phyloP scores from a whole-genome alignment of 352 stramenopile species.

The Globisporangium mamillatum region DNA sequence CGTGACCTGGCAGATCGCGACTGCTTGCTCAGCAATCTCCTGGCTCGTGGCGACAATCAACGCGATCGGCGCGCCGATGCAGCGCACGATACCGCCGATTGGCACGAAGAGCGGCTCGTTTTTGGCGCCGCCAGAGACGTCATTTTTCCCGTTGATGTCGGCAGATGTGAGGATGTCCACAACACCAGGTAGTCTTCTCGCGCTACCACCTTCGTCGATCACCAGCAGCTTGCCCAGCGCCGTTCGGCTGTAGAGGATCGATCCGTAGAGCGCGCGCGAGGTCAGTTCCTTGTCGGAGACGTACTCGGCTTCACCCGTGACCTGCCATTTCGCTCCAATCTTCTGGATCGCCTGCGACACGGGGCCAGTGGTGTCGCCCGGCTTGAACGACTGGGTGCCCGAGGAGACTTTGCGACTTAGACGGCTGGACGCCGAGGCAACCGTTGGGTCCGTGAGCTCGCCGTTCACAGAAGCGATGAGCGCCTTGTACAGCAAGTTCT shows the following conservation, averaged over 20 bases:
- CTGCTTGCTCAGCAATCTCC: slow-evolving; percentile 77
- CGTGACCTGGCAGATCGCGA: slow-evolving; percentile 66
- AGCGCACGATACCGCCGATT: slow-evolving; percentile 34
- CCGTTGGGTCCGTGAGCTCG: slow-evolving; percentile 16
- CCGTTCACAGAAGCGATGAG: slow-evolving; percentile 61
- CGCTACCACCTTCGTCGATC: slow-evolving; percentile 92
- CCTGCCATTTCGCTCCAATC: slow-evolving; percentile 56
- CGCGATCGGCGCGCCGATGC: slow-evolving; percentile 34
- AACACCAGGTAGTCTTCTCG: slow-evolving; percentile 90
- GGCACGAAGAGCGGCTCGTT: slow-evolving; percentile 45
- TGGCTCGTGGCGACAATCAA: slow-evolving; percentile 39
- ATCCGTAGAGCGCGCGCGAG: slow-evolving; percentile 79
- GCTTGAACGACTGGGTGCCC: slow-evolving; percentile 51
- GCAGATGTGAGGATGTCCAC: slow-evolving; percentile 79
- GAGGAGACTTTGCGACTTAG: slow-evolving; percentile 45
- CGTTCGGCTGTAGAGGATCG: slow-evolving; percentile 80
- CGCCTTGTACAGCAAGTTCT: slow-evolving; percentile 93
- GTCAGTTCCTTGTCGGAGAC: slow-evolving; percentile 42
- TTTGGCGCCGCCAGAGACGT: slow-evolving; percentile 76
- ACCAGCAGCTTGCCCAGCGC: slow-evolving; percentile 89
- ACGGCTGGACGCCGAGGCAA: slow-evolving; percentile 21
- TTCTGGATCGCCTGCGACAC: slow-evolving; percentile 47
- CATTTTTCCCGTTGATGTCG: slow-evolving; percentile 74
- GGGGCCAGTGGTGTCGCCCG: slow-evolving; percentile 31
- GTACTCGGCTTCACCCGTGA: slow-evolving; percentile 60